These are phyloP conservation scores for Cupressus sempervirens DNA, from an alignment of 75 land plant genomes.

Conservation along the genomic window DNA sequence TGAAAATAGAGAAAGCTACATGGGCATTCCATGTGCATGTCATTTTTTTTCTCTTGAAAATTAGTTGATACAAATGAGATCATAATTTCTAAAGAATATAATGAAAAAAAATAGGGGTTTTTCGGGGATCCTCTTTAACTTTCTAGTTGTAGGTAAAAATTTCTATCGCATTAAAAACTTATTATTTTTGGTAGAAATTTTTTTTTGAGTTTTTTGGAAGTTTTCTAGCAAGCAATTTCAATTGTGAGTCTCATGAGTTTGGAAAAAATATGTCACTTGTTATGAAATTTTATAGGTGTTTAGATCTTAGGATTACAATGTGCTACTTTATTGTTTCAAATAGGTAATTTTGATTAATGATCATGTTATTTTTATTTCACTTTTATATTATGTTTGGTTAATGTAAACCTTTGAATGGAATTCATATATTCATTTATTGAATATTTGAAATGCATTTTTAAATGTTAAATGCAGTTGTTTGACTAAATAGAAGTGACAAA, in stretches of 20 bases:
- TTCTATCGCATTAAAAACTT: too few relatives aligned
- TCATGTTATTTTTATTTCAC: neutral
- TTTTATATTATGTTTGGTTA: neutral
- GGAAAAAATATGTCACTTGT: neutral
- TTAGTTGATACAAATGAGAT: too few relatives aligned
- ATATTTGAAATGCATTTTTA: neutral
- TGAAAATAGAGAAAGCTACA: neutral
- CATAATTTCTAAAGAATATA: too few relatives aligned
- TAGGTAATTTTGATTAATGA: constrained; percentile 49
- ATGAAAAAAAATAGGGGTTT: too few relatives aligned
- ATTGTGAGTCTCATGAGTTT: too few relatives aligned
- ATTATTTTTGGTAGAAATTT: too few relatives aligned
- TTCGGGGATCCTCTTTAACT: too few relatives aligned
- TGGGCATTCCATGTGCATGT: too few relatives aligned
- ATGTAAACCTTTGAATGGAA: neutral
- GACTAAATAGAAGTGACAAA: constrained; percentile 95
- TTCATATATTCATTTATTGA: neutral
- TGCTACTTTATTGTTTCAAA: constrained; percentile 74
- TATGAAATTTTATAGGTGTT: constrained; percentile 61
- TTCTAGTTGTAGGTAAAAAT: too few relatives aligned
- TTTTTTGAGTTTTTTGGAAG: too few relatives aligned
- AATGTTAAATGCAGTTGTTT: constrained; percentile 73
- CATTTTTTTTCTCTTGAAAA: too few relatives aligned
- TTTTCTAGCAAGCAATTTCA: too few relatives aligned
- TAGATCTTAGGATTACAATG: constrained; percentile 89